These are phyloP conservation scores for Helotiales sp. DNA, from an alignment of 2,329 filamentous ascomycete species.

Conservation along the genomic window DNA sequence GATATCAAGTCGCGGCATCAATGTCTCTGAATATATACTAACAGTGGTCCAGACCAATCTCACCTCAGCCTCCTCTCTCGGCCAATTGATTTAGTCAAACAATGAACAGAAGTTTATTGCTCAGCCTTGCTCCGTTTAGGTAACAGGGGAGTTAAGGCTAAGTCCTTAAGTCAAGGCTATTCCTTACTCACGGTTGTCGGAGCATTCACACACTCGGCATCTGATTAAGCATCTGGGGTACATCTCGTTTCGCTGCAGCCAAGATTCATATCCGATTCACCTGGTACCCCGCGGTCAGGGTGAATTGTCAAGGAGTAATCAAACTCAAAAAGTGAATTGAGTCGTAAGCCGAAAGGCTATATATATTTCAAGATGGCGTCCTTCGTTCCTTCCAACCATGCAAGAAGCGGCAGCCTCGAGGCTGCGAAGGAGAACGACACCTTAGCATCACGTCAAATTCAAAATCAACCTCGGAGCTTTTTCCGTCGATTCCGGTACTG, in stretches of 20 bases:
- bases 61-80: neutral
- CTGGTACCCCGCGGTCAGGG: neutral
- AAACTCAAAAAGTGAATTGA: too few species aligned
- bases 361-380: neutral
- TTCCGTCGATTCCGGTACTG: neutral
- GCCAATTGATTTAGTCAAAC: neutral
- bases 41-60: neutral
- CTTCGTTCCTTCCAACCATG: neutral
- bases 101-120: neutral
- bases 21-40: too few species aligned
- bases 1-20: neutral
- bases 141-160: slow-evolving; percentile 1
- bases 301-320: neutral
- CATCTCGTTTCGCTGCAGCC: too few species aligned
- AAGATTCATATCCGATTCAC: neutral
- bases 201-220: neutral
- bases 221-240: too few species aligned
- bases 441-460: too few species aligned
- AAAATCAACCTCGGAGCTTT: too few species aligned
- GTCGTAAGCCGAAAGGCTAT: too few species aligned
- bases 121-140: neutral
- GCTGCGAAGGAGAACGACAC: too few species aligned
- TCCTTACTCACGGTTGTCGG: neutral
- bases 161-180: neutral
- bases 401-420: neutral